A percentile compares a stretch with the other conserved stretches of the same genome.
phyloP scores from a whole-genome alignment of 495 filamentous ascomycete species.

The Trypethelium eluteriae region DNA sequence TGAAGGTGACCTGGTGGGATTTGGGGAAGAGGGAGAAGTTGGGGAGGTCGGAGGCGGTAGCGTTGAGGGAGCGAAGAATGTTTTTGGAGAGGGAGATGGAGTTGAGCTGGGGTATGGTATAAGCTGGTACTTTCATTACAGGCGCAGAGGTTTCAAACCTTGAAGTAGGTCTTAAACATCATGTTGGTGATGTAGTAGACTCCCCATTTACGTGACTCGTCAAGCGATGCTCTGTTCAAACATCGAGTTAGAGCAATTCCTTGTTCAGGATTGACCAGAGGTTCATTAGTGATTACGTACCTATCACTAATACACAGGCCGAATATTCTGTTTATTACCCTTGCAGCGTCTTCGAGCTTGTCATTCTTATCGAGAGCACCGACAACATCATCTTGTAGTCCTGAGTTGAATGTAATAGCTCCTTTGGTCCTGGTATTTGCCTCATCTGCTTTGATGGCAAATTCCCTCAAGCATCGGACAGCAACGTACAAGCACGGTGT shows the following conservation, averaged over 20 bases:
- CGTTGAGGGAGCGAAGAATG: conserved; percentile 69
- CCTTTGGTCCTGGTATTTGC: conserved; percentile 45
- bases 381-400: conserved; percentile 69
- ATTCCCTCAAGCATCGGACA: conserved; percentile 73
- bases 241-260: conserved; percentile 20
- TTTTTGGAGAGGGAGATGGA: conserved; percentile 84
- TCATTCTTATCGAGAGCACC: conserved; percentile 63
- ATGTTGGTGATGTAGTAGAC: conserved; percentile 88
- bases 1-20: conserved; percentile 89
- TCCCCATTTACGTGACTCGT: conserved; percentile 94
- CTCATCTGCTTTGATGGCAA: conserved; percentile 81
- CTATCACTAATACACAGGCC: conserved; percentile 79
- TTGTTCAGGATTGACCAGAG: conserved; percentile 1
- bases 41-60: conserved; percentile 69
- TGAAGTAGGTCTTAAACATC: conserved; percentile 97
- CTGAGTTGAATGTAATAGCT: conserved; percentile 37
- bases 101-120: conserved; percentile 51
- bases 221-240: conserved; percentile 61
- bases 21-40: conserved; percentile 65
- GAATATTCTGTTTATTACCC: conserved; percentile 82
- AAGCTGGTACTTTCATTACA: background rate
- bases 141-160: conserved; percentile 37
- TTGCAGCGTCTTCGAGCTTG: conserved; percentile 79
- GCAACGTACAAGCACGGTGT: conserved; percentile 78
- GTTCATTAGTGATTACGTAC: conserved; percentile 42